Conservation (phyloP, 306 rosid species). For the Prunus mongolica region DNA sequence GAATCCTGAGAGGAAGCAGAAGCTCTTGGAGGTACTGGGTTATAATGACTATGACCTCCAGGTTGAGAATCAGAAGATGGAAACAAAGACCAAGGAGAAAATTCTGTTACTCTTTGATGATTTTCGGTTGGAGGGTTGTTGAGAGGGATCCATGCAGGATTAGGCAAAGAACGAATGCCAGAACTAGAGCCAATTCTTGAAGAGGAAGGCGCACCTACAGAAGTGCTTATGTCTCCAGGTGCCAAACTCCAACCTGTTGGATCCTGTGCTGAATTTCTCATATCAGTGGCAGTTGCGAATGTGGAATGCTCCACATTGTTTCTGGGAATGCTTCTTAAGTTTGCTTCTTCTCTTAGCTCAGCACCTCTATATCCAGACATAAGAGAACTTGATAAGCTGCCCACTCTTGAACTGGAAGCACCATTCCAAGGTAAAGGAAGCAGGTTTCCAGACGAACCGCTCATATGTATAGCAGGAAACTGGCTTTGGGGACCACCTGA, state of each 20-base stretch:
- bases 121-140: slow-evolving; percentile 44
- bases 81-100: slow-evolving; percentile 70
- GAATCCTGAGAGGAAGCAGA: slow-evolving; percentile 49
- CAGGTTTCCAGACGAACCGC: slow-evolving; percentile 25
- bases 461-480: slow-evolving; percentile 31
- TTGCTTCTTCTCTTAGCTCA: slow-evolving; percentile 46
- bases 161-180: slow-evolving; percentile 38
- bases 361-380: slow-evolving; percentile 43
- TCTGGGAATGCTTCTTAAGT: slow-evolving; percentile 40
- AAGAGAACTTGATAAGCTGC: slow-evolving; percentile 44
- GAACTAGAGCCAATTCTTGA: slow-evolving; percentile 57
- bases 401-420: slow-evolving; percentile 44
- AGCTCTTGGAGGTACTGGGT: slow-evolving; percentile 51
- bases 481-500: slow-evolving; percentile 43
- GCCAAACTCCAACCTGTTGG: slow-evolving; percentile 48
- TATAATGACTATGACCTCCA: slow-evolving; percentile 44
- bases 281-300: slow-evolving; percentile 35
- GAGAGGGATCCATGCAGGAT: slow-evolving; percentile 51
- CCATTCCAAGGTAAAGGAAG: slow-evolving; percentile 54
- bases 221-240: slow-evolving; percentile 42
- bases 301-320: slow-evolving; percentile 41
- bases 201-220: slow-evolving; percentile 52
- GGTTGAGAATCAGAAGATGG: slow-evolving; percentile 54
- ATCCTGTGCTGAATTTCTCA: slow-evolving; percentile 44
- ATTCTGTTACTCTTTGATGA: slow-evolving; percentile 59